A percentile compares a stretch with the other conserved stretches of the same genome.
Conservation (phyloP, 768 basidiomycete species). For the Podaxis rugospora region DNA sequence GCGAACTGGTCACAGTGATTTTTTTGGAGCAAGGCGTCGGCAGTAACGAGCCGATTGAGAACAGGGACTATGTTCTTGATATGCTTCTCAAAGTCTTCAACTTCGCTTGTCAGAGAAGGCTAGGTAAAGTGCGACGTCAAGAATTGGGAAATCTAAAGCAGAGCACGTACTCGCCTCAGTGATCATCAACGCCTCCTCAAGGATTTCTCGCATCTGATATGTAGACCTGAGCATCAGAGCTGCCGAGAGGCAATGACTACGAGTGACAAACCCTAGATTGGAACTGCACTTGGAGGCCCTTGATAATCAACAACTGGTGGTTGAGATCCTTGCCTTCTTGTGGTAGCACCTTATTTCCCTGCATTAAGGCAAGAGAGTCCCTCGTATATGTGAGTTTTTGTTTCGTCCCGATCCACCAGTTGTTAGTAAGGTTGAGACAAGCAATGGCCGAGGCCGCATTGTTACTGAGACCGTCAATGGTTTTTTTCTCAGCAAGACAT, state of each 20-base stretch:
- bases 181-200: not conserved
- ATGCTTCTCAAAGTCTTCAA: not conserved
- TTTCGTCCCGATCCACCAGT: no score
- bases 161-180: not conserved
- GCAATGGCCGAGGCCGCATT: no score
- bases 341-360: no score
- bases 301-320: not conserved
- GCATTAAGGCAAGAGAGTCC: no score
- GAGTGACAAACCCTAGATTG: not conserved
- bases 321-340: no score
- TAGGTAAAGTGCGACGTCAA: not conserved
- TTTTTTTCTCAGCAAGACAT: not conserved
- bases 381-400: no score
- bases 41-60: not conserved
- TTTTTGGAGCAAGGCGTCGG: not conserved
- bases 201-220: not conserved
- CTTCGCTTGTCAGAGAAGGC: not conserved
- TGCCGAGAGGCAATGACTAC: not conserved
- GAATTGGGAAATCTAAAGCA: not conserved
- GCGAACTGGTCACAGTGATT: not conserved
- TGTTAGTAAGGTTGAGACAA: no score
- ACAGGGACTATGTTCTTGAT: not conserved
- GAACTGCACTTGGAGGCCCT: not conserved
- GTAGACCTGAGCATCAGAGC: not conserved
- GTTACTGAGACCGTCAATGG: no score